Base-by-base conservation (phyloP, 345 rosid genomes). In the Camelina neglecta region DNA sequence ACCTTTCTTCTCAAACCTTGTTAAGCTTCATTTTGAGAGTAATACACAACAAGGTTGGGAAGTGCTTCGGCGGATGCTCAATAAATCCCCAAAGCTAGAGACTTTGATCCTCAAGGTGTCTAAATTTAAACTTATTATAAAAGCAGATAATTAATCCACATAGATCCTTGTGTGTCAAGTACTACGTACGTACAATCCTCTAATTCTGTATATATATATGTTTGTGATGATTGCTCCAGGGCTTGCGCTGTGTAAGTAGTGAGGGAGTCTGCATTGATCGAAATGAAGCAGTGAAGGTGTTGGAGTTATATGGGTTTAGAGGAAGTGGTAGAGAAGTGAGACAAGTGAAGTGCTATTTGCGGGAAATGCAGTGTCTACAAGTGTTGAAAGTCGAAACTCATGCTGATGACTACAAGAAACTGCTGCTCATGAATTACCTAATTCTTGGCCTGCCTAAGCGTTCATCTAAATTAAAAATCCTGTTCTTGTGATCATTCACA, bases 21-120 rank as follows among this genome's bases (percentile, higher is more conserved):
- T 29, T 65, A 49, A 55, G 59, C 69, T 65, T 65, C 31, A 13
- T 31, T 29, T 65, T 29, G 69, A 47, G 56, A 29, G 57, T 31
- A 9, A 48, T 16, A 16, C 42, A 16, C 6, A 1, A 48, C 0
- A 48, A 65, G 26, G 69, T 48, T 65, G 56, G 69, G 2, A 65
- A 29, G n/a, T 65, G 26, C 57, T 65, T 48, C 29, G 10, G 8
- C 16, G 3, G 16, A 1, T 65, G 7, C 69, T 65, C 56, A 47
- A 48, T 6, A 31, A 48, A 65, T 5, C 57, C 16, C 44, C 69
- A 47, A 65, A 16, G 56, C 56, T 65, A n/a, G 26, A 65, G 48
- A 47, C 69, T 48, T 31, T 65, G 56, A 42, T 29, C 21, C 69
- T 65, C 42, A 65, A 48, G 56, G 69, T 65, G 2, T 48, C 4